A percentile compares a stretch with the other conserved stretches of the same genome.
Conservation (phyloP, 768 basidiomycete species). For the Amanita pseudoporphyria region DNA sequence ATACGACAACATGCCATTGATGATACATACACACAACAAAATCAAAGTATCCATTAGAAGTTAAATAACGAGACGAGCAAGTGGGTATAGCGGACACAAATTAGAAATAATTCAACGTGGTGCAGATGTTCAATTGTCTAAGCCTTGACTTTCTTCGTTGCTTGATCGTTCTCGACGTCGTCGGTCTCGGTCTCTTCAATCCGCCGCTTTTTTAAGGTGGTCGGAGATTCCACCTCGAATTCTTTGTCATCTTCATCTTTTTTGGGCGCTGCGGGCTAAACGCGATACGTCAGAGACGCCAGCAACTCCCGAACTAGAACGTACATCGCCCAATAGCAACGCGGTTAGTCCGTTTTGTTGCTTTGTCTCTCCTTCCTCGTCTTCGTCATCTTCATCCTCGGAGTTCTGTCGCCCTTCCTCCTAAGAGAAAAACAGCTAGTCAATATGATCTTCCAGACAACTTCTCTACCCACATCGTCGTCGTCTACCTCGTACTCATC, state of each 20-base stretch:
- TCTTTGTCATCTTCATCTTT: conserved; percentile 10
- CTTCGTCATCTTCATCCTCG: background rate
- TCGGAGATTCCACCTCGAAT: conserved; percentile 1
- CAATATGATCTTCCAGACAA: background rate
- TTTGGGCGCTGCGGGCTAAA: conserved; percentile 4
- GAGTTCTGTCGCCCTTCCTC: conserved; percentile 16
- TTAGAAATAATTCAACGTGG: conserved; percentile 9
- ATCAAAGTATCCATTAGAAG: background rate
- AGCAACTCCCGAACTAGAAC: background rate
- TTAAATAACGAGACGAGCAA: background rate
- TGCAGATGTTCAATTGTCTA: conserved; percentile 14
- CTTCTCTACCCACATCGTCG: background rate
- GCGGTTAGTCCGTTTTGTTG: conserved; percentile 2
- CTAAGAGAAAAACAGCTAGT: conserved; percentile 7
- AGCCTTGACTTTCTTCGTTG: conserved; percentile 31
- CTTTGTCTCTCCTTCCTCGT: background rate
- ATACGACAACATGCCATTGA: background rate
- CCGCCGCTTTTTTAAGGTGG: conserved; percentile 4
- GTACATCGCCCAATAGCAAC: conserved; percentile 7
- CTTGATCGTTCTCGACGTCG: conserved; percentile 21
- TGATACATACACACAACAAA: conserved; percentile 11
- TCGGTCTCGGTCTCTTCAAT: conserved; percentile 14
- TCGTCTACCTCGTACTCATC: conserved; percentile 10
- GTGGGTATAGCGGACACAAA: conserved; percentile 15
- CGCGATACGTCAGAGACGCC: background rate